Evolutionary conservation across 768 basidiomycete genomes (phyloP), one percentile per base, ranked within the genome.

Genomic region (Rhizopogon roseolus): DNA sequence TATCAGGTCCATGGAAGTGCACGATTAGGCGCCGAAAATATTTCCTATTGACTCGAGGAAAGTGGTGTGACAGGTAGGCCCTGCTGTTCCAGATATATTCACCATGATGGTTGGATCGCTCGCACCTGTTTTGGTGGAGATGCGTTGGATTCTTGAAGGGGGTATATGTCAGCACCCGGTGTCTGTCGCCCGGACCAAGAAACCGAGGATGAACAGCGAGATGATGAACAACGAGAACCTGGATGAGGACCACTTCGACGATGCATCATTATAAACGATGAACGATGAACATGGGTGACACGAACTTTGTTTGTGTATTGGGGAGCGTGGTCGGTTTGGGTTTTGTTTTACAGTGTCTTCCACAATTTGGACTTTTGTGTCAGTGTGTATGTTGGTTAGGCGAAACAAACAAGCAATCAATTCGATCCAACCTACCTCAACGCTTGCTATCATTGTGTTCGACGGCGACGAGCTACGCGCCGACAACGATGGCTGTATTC

Each of bases 291-390:
- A 25, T 36, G 32, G 46, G 6, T 49, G 43, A 34, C 22, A 22
- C 17, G 45, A 54, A 55, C 69, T 69, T 69, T 69, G 68, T 69
- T 71, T 71, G 68, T 69, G 68, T 69, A 71, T 69, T 69, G 67
- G 68, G 71, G 67, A 71, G 67, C 68, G 69, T 69, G 68, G 67
- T 70, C 62, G 68, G 69, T 69, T 69, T 69, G 68, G 68, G 71
- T 75, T 75, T 82, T 88, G 85, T 86, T 84, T 85, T 85, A 82
- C 76, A 74, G 73, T 83, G 84, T 85, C 82, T 78, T 85, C 74
- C 69, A 79, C 71, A 74, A 81, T 87, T 86, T 87, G 85, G 78
- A 79, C 79, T 72, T 68, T 81, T 60, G 63, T 53, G 80, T 81
- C 76, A 75, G 73, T 71, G 75, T 74, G 74, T 81, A 80, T 80